Evolutionary conservation across 2,329 filamentous ascomycete species (phyloP).

Genomic region (Paracoccidioides brasiliensis): DNA sequence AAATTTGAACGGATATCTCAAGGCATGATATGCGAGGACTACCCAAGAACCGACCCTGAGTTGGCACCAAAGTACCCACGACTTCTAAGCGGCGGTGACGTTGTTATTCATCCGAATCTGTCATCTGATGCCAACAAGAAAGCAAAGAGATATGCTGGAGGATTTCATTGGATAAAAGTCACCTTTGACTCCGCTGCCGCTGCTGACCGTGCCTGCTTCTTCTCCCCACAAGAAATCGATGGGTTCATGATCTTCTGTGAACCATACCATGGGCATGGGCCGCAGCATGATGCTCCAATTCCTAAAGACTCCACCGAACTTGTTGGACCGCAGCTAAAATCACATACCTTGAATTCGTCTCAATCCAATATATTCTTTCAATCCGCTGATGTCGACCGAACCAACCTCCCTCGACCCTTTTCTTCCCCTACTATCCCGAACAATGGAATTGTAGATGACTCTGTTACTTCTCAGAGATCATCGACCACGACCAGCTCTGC

Average conservation of each 20-base stretch:
- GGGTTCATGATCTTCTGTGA: conserved; percentile 61
- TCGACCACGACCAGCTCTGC: conserved; percentile 32
- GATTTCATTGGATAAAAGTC: conserved; percentile 83
- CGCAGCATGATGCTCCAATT: conserved; percentile 50
- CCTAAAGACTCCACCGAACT: conserved; percentile 33
- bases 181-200: conserved; percentile 64
- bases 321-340: conserved; percentile 16
- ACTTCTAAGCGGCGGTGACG: conserved; percentile 58
- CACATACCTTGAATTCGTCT: conserved; percentile 23
- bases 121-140: conserved; percentile 61
- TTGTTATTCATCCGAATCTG: conserved; percentile 54
- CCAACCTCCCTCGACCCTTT: conserved; percentile 29
- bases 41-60: conserved; percentile 68
- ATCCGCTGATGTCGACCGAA: conserved; percentile 21
- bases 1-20: conserved; percentile 73
- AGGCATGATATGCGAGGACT: conserved; percentile 83
- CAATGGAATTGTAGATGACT: conserved; percentile 7
- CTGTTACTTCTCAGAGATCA: conserved; percentile 19
- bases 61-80: conserved; percentile 57
- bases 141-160: conserved; percentile 69
- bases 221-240: conserved; percentile 58
- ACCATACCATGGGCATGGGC: conserved; percentile 52
- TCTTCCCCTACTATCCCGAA: conserved; percentile 25
- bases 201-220: conserved; percentile 54
- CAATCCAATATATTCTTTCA: conserved; percentile 25